Conservation (phyloP, 2,329 filamentous ascomycete genomes). For the Epichloe baconii region DNA sequence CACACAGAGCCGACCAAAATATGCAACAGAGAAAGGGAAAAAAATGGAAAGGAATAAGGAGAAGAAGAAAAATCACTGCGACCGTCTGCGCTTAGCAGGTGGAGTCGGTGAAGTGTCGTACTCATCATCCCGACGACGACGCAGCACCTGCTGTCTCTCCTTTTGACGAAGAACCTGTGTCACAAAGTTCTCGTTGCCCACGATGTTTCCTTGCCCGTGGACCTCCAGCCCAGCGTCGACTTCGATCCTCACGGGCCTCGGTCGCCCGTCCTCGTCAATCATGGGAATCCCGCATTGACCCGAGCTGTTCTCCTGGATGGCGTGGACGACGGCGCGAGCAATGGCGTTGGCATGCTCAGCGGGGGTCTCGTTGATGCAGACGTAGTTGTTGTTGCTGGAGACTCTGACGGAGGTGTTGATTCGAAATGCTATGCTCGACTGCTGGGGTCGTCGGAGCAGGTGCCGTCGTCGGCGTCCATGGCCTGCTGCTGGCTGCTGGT, state of each 20-base stretch:
- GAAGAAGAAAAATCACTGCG: not conserved
- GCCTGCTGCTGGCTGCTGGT: not conserved
- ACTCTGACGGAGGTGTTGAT: slow-evolving; percentile 36
- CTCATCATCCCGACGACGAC: slow-evolving; percentile 11
- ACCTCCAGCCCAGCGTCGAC: slow-evolving; percentile 34
- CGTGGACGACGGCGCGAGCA: slow-evolving; percentile 29
- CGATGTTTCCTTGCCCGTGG: slow-evolving; percentile 29
- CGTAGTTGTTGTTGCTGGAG: slow-evolving; percentile 33
- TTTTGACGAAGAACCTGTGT: slow-evolving; percentile 12
- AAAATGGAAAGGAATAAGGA: not conserved
- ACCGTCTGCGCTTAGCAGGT: slow-evolving; percentile 1
- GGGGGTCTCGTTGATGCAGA: slow-evolving; percentile 28
- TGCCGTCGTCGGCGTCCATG: not conserved
- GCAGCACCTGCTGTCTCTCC: not conserved
- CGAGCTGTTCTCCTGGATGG: slow-evolving; percentile 29
- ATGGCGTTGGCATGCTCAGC: slow-evolving; percentile 28
- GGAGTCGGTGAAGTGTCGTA: not conserved
- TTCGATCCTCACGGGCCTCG: slow-evolving; percentile 27
- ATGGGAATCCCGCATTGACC: slow-evolving; percentile 29
- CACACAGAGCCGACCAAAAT: not conserved
- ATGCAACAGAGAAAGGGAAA: not conserved
- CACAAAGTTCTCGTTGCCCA: slow-evolving; percentile 23
- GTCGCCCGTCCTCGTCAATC: slow-evolving; percentile 31
- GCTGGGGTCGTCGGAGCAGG: not conserved
- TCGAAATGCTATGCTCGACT: slow-evolving; percentile 29